phyloP scores from a whole-genome alignment of 176 grass and related monocot species.

The Zea mays region DNA sequence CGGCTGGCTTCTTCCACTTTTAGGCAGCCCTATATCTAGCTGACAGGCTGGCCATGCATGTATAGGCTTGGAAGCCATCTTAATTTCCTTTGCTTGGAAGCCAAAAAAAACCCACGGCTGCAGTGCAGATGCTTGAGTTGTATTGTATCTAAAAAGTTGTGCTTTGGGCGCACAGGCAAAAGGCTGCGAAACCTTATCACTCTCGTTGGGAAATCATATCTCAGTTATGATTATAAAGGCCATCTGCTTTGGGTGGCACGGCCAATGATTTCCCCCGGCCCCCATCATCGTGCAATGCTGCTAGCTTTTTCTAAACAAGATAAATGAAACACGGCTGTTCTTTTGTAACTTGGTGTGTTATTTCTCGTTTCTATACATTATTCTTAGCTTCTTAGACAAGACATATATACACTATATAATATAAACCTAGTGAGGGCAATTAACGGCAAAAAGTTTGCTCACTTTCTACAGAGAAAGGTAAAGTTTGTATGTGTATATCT shows the following conservation, averaged over 20 bases:
- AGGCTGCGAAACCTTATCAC: slow-evolving; percentile 27
- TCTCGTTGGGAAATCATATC: slow-evolving; percentile 36
- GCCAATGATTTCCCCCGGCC: neutral
- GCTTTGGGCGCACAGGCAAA: slow-evolving; percentile 45
- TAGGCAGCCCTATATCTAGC: neutral
- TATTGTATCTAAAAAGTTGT: slow-evolving; percentile 31
- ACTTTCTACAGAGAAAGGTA: too few species aligned
- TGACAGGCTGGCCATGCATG: neutral
- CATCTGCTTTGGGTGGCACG: slow-evolving; percentile 24
- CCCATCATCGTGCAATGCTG: slow-evolving; percentile 34
- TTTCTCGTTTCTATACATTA: neutral
- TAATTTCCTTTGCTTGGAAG: slow-evolving; percentile 43
- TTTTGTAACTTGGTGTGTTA: slow-evolving; percentile 9
- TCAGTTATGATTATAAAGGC: slow-evolving; percentile 34
- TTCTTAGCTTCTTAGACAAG: neutral
- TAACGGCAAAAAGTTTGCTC: neutral
- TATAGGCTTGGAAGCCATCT: neutral
- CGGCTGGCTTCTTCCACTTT: neutral
- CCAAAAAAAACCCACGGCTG: slow-evolving; percentile 2
- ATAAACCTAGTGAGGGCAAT: neutral
- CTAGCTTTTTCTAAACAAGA: neutral
- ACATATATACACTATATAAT: neutral
- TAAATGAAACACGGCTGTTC: neutral
- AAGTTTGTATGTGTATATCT: too few species aligned
- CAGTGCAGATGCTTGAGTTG: slow-evolving; percentile 27